Base-by-base conservation (phyloP, 2,329 filamentous ascomycete genomes). In the Aspergillus brasiliensis region DNA sequence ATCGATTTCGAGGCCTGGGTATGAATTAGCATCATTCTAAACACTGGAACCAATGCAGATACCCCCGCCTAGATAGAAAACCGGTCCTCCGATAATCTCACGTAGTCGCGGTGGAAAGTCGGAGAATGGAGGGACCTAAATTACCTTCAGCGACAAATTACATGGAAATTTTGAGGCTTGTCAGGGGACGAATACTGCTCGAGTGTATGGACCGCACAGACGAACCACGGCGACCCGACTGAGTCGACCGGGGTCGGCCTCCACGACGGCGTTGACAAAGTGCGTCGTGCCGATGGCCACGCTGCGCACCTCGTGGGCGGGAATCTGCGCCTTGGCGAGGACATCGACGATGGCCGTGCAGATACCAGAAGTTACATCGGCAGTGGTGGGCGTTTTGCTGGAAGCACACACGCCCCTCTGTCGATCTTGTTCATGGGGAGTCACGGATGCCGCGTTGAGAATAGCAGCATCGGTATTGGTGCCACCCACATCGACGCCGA, bases 221-320 rank as follows among this genome's bases (percentile, higher is more conserved):
- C 84, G 79, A 46, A 86, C 68, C 15, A 86, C 79, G 10, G 82
- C 83, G 6, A 86, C 83, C 52, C 76, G 77, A 10, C 79, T 80
- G 5, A 86, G 71, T 13, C 82, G 78, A 23, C 77, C 74, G 3
- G 77, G 74, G 70, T 85, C 81, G 8, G 79, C 77, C 51, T 82
- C 81, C 10, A 83, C 73, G 7, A 84, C 79, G 5, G 81, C 81
- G 60, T 83, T 83, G 48, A 83, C 77, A 60, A 83, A 83, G 69
- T 82, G 80, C 0, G 83, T 85, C 2, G 81, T 84, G 25, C 82
- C 82, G 53, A 84, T 79, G 7, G 80, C 82, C 4, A 83, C 77
- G 59, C 79, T 81, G 15, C 71, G 74, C 56, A 82, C 72, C 42
- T 72, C 64, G 0, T 73, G 62, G 0, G 69, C 65, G 8, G 72